A percentile compares a stretch with the other conserved stretches of the same genome.
phyloP scores from a whole-genome alignment of 495 filamentous ascomycete genomes.

The Mycothermus thermophilus region DNA sequence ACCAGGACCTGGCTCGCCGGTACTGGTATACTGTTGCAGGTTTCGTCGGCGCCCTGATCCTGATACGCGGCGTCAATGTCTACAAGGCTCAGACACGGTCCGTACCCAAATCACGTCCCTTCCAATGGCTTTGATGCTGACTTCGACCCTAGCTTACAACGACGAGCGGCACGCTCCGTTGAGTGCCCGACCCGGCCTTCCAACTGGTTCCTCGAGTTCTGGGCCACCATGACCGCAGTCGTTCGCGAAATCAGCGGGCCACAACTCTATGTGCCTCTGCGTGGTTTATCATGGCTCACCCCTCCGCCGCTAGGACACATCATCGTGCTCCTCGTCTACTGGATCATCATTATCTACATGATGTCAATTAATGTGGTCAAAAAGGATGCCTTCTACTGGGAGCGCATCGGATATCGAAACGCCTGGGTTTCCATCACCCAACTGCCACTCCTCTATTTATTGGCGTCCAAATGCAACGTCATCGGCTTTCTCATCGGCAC shows the following conservation, averaged over 20 bases:
- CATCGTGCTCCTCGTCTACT: slow-evolving; percentile 40
- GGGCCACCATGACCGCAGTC: slow-evolving; percentile 57
- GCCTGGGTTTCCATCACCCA: slow-evolving; percentile 70
- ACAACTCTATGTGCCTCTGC: slow-evolving; percentile 40
- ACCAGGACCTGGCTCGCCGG: slow-evolving; percentile 28
- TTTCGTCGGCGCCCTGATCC: slow-evolving; percentile 24
- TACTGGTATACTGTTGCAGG: slow-evolving; percentile 40
- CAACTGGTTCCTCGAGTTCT: slow-evolving; percentile 36
- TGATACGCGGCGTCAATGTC: slow-evolving; percentile 26
- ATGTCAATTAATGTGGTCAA: slow-evolving; percentile 36
- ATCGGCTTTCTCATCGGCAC: slow-evolving; percentile 53
- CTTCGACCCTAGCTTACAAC: slow-evolving; percentile 22
- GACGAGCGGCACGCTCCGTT: slow-evolving; percentile 21
- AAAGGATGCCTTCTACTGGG: slow-evolving; percentile 38
- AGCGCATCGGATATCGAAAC: slow-evolving; percentile 60
- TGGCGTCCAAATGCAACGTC: slow-evolving; percentile 67
- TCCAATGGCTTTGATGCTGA: not conserved
- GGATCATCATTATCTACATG: slow-evolving; percentile 44
- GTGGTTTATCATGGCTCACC: slow-evolving; percentile 33
- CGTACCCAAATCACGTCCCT: not conserved
- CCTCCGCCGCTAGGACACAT: slow-evolving; percentile 45
- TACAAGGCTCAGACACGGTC: slow-evolving; percentile 23
- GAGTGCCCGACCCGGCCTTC: slow-evolving; percentile 52
- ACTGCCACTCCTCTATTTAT: slow-evolving; percentile 65
- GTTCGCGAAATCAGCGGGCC: slow-evolving; percentile 53